phyloP scores from a whole-genome alignment of 2,329 filamentous ascomycete genomes.

The Apiospora marii region DNA sequence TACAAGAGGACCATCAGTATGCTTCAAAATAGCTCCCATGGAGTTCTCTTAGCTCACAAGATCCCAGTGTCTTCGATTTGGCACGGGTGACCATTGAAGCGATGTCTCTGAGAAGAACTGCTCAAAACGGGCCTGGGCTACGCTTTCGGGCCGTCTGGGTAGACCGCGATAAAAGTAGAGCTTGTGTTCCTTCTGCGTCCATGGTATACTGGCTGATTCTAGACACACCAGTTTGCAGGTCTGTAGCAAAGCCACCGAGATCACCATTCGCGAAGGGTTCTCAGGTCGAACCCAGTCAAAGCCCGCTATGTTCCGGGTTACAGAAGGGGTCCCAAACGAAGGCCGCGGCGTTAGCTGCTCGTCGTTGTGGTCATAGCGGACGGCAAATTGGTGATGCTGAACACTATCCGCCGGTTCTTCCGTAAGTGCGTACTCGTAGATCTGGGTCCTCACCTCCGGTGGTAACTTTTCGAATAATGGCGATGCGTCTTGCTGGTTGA shows the following conservation, averaged over 20 bases:
- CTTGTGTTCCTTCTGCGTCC: conserved; percentile 39
- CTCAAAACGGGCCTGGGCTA: conserved; percentile 31
- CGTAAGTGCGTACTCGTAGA: conserved; percentile 43
- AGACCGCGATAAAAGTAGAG: conserved; percentile 38
- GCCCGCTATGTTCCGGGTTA: not conserved
- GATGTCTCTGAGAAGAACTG: conserved; percentile 35
- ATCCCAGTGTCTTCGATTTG: conserved; percentile 26
- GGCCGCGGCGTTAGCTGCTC: conserved; percentile 1
- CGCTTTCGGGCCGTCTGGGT: conserved; percentile 6
- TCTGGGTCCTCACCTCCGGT: conserved; percentile 43
- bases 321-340: not conserved
- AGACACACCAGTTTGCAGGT: conserved; percentile 47
- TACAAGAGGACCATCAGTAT: not conserved
- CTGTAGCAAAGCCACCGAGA: conserved; percentile 37
- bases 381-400: conserved; percentile 21
- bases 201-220: conserved; percentile 41
- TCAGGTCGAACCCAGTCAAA: conserved; percentile 43
- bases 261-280: conserved; percentile 36
- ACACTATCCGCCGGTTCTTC: conserved; percentile 31
- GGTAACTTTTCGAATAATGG: conserved; percentile 36
- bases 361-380: conserved; percentile 31
- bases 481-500: conserved; percentile 34
- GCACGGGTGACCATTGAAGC: conserved; percentile 25
- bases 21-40: not conserved
- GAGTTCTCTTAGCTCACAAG: conserved; percentile 25